Evolutionary conservation across 345 rosid genomes (phyloP).

Genomic region (Salix viminalis): DNA sequence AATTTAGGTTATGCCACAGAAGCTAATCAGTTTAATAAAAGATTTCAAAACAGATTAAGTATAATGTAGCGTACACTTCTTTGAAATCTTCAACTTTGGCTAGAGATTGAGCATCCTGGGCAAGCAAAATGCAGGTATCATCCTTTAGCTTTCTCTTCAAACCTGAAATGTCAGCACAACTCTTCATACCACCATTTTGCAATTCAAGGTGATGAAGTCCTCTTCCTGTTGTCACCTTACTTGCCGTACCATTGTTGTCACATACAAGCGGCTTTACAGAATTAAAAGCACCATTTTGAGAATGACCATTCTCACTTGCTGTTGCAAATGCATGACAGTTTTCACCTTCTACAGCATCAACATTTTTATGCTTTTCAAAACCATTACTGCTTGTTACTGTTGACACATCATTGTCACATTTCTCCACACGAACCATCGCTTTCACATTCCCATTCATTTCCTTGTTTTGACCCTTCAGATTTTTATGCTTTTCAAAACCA

Average conservation of each 20-base stretch:
- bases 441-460: constrained; percentile 35
- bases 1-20: background rate
- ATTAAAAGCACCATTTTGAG: constrained; percentile 14
- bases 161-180: constrained; percentile 26
- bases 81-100: constrained; percentile 60
- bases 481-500: constrained; percentile 33
- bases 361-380: constrained; percentile 33
- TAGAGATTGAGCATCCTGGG: constrained; percentile 54
- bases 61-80: constrained; percentile 52
- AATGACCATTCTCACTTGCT: constrained; percentile 32
- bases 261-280: constrained; percentile 29
- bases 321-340: constrained; percentile 12
- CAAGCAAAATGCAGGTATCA: constrained; percentile 51
- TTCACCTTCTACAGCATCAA: constrained; percentile 31
- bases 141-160: constrained; percentile 44
- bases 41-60: background rate
- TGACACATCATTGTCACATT: constrained; percentile 39
- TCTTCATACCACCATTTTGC: constrained; percentile 30
- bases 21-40: background rate
- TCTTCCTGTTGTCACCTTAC: constrained; percentile 14
- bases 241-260: constrained; percentile 33
- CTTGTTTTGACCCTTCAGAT: constrained; percentile 36
- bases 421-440: constrained; percentile 27
- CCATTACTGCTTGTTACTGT: constrained; percentile 24
- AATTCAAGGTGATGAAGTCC: constrained; percentile 27